phyloP scores from a whole-genome alignment of 2,329 filamentous ascomycete species.

The Acephala macrosclerotiorum region DNA sequence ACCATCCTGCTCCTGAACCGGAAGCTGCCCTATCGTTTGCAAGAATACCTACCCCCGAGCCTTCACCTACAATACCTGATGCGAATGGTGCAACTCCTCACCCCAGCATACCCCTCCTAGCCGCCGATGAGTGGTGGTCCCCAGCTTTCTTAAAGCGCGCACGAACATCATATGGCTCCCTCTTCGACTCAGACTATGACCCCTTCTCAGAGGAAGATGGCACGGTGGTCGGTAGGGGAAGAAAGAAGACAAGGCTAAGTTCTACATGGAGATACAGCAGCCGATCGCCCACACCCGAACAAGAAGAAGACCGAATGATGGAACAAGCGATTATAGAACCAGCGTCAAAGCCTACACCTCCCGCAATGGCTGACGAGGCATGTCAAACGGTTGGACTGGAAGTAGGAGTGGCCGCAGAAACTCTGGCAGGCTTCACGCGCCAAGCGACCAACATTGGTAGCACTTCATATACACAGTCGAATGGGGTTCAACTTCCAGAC shows the following conservation, averaged over 20 bases:
- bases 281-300: constrained; percentile 73
- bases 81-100: constrained; percentile 42
- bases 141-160: constrained; percentile 81
- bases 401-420: constrained; percentile 31
- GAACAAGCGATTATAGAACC: constrained; percentile 27
- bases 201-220: constrained; percentile 73
- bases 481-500: constrained; percentile 6
- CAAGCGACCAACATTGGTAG: constrained; percentile 33
- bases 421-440: constrained; percentile 32
- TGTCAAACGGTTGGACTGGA: constrained; percentile 50
- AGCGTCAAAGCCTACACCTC: constrained; percentile 32
- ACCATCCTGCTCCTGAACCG: constrained; percentile 48
- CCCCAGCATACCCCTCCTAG: constrained; percentile 46
- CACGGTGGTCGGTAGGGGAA: constrained; percentile 63
- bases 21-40: constrained; percentile 30
- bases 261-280: constrained; percentile 78
- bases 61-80: constrained; percentile 29
- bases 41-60: constrained; percentile 36
- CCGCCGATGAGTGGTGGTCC: constrained; percentile 69
- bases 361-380: constrained; percentile 48
- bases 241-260: constrained; percentile 74
- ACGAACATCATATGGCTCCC: constrained; percentile 71
- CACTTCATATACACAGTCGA: constrained; percentile 21
- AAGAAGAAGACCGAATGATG: constrained; percentile 27
- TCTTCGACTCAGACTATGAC: constrained; percentile 70